These are phyloP conservation scores for Podaxis sp. DNA, from an alignment of 768 basidiomycete genomes.

Conservation along the genomic window DNA sequence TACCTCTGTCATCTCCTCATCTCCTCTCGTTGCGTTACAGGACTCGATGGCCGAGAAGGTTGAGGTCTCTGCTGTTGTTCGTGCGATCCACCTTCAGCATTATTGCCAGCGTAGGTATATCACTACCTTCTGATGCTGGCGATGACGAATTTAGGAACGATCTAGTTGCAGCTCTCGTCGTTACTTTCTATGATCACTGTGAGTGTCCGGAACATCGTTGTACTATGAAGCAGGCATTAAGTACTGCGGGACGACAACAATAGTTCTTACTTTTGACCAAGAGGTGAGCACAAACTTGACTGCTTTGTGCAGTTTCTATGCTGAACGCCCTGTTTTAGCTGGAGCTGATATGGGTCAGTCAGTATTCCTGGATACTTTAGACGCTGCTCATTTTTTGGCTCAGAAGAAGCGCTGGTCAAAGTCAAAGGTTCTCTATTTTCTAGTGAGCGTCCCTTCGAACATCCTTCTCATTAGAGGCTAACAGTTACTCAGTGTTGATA, in stretches of 20 bases:
- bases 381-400: background rate
- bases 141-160: background rate
- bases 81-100: conserved; percentile 17
- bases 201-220: background rate
- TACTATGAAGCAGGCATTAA: background rate
- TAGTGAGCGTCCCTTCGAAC: conserved; percentile 15
- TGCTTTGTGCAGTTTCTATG: background rate
- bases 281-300: conserved; percentile 18
- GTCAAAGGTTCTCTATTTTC: conserved; percentile 24
- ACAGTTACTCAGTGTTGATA: conserved; percentile 22
- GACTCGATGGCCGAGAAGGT: background rate
- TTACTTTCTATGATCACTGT: conserved; percentile 26
- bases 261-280: conserved; percentile 23
- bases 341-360: conserved; percentile 24
- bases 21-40: background rate
- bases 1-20: too few relatives aligned
- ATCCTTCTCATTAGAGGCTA: background rate
- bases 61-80: background rate
- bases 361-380: background rate
- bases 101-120: conserved; percentile 25
- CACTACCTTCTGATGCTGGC: background rate
- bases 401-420: conserved; percentile 24
- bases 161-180: conserved; percentile 23
- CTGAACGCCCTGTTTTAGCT: conserved; percentile 14
- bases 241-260: too few relatives aligned